Base-by-base conservation (phyloP, 176 grass and related monocot species). In the Oryza rufipogon region DNA sequence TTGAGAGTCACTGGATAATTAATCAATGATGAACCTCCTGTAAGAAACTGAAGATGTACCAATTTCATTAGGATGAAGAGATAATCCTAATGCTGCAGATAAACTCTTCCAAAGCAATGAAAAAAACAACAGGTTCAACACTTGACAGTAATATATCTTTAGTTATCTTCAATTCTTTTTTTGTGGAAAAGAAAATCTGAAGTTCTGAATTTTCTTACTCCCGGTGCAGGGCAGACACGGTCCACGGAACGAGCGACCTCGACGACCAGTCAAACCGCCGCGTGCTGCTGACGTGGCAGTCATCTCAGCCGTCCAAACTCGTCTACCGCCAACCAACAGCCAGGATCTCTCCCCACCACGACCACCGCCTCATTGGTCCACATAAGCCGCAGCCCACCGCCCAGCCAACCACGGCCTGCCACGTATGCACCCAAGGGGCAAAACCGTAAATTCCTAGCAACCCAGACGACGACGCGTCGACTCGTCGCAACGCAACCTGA, bases 351-450 rank as follows among this genome's bases (percentile, higher is more conserved):
- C 0, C 0, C 0, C 6, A 15, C 68, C 6, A 3, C 2, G 44
- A 7, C 5, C n/a, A 22, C 6, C n/a, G 22, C 14, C 45, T 19
- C 0, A 52, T 74, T 52, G 72, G 46, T 74, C 23, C 71, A 52
- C 8, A 15, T 49, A 51, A 17, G 46, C 71, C 17, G 7, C 2
- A 4, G 13, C 2, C 14, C 5, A 0, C 1, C 4, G 13, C 1
- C 9, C 14, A n/a, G 0, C 70, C 70, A 86, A 4, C 66, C 70
- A 44, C 2, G 0, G 9, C 0, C 1, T 26, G 69, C 71, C 82
- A 85, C 81, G 87, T 63, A 5, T 1, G 0, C 8, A 5, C 0
- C 0, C 0, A 11, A 76, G 82, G 82, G 83, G 88, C 28, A 89
- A 11, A 79, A 15, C 0, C 2, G 78, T 89, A 72, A 89, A 76